A percentile compares a stretch with the other conserved stretches of the same genome.
Conservation (phyloP, 495 filamentous ascomycete species). For the Aspergillus kassunensis region DNA sequence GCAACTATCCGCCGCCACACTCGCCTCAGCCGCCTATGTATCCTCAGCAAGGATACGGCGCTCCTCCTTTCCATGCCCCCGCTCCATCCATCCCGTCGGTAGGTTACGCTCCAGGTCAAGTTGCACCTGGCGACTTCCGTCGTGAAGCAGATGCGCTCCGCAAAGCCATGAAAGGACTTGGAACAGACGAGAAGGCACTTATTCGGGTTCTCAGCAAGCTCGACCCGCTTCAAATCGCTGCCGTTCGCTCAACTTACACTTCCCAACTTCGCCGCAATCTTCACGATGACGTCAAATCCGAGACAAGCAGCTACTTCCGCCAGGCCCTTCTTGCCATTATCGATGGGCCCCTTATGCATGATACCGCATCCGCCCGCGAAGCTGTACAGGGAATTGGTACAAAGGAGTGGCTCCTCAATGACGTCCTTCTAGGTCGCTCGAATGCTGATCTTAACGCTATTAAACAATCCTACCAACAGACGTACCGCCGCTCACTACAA, state of each 20-base stretch:
- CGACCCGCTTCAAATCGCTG: constrained; percentile 68
- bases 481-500: constrained; percentile 58
- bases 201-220: constrained; percentile 61
- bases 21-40: constrained; percentile 15
- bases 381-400: constrained; percentile 78
- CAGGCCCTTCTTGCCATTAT: constrained; percentile 65
- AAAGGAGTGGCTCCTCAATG: constrained; percentile 79
- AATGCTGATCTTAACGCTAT: constrained; percentile 85
- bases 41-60: background rate
- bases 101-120: constrained; percentile 59
- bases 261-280: constrained; percentile 60
- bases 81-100: constrained; percentile 51
- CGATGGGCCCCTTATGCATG: constrained; percentile 71
- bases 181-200: constrained; percentile 75
- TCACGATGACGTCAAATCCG: constrained; percentile 67
- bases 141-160: constrained; percentile 65
- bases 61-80: background rate
- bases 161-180: constrained; percentile 87
- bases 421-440: constrained; percentile 73
- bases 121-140: constrained; percentile 60
- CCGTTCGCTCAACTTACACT: constrained; percentile 62
- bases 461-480: constrained; percentile 67
- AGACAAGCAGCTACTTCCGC: constrained; percentile 70
- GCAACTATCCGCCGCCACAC: constrained; percentile 7
- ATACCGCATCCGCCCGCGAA: constrained; percentile 59